phyloP scores from a whole-genome alignment of 495 filamentous ascomycete genomes.

The Xylaria cubensis region DNA sequence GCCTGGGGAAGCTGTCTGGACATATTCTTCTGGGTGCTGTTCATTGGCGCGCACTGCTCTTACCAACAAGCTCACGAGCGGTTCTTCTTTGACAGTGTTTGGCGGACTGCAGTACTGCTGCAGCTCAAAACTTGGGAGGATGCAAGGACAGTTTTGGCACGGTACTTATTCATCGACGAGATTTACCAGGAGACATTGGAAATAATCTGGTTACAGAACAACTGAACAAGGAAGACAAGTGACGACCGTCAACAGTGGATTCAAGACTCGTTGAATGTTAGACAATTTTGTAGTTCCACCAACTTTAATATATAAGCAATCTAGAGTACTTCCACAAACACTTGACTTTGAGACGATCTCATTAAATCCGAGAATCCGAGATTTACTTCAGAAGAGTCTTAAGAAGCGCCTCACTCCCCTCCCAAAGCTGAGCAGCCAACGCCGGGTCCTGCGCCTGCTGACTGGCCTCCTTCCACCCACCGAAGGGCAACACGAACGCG shows the following conservation, averaged over 20 bases:
- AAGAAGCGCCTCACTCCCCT: not conserved
- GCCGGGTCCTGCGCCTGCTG: not conserved
- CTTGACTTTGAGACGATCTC: not conserved
- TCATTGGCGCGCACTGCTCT: conserved; percentile 1
- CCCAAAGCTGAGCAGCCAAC: not conserved
- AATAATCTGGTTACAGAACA: not conserved
- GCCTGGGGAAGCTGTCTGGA: not conserved
- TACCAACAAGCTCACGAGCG: not conserved
- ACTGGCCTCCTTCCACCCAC: not conserved
- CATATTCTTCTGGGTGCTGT: not conserved
- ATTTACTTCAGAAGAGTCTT: not conserved
- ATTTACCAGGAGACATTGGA: conserved; percentile 1
- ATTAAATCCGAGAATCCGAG: not conserved
- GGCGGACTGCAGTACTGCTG: not conserved
- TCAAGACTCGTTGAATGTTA: too few species aligned
- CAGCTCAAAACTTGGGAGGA: not conserved
- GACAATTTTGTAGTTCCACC: not conserved
- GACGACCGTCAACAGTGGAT: too few species aligned
- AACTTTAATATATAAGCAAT: not conserved
- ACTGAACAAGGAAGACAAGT: not conserved
- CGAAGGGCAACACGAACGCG: conserved; percentile 4
- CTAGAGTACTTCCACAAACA: not conserved
- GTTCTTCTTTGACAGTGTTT: not conserved
- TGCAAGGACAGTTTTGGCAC: not conserved
- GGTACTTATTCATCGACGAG: not conserved